Conservation (phyloP, 129 eudicot genomes). For the Pittosporum tobira region DNA sequence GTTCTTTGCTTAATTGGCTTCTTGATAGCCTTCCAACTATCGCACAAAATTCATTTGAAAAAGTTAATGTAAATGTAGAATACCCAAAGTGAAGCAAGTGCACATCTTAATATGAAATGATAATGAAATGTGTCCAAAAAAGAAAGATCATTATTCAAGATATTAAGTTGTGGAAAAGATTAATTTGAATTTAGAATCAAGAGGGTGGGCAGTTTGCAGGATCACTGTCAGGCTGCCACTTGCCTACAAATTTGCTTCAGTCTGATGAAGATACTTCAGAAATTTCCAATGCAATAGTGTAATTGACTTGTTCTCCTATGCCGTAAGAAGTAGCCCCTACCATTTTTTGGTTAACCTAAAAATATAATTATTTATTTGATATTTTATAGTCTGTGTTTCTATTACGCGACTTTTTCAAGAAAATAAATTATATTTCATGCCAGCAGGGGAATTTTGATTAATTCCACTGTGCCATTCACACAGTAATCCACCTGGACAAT, state of each 20-base stretch:
- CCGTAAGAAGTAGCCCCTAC: too few relatives aligned
- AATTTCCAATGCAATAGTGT: background rate
- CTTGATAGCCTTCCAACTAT: constrained; percentile 80
- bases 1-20: constrained; percentile 79
- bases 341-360: too few relatives aligned
- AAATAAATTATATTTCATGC: background rate
- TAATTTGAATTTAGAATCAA: background rate
- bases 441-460: background rate
- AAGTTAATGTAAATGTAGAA: background rate
- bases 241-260: background rate
- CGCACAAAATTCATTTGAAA: background rate
- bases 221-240: background rate
- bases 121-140: background rate
- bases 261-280: background rate
- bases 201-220: background rate
- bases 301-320: too few relatives aligned
- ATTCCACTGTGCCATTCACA: background rate
- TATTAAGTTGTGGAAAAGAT: background rate
- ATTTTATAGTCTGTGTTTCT: background rate
- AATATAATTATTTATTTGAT: too few relatives aligned
- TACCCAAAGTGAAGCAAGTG: background rate
- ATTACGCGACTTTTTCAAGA: background rate
- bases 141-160: too few relatives aligned
- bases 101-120: background rate
- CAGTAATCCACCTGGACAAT: background rate